These are phyloP conservation scores for Trichoderma sp. DNA, from an alignment of 2,329 filamentous ascomycete genomes.

Conservation along the genomic window DNA sequence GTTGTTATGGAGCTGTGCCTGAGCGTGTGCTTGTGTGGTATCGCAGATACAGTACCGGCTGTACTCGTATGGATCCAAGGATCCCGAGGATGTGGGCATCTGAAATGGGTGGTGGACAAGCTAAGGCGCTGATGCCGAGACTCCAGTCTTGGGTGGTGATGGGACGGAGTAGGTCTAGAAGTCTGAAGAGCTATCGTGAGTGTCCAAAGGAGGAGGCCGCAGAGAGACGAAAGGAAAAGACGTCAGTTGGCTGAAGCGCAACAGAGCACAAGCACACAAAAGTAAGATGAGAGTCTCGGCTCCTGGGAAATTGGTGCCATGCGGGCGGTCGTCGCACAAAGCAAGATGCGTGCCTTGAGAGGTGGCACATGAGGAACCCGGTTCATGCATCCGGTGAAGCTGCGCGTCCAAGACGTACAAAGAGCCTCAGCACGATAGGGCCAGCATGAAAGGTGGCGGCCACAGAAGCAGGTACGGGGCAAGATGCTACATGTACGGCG, in stretches of 20 bases:
- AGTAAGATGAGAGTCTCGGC: conserved; percentile 3
- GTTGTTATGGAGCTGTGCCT: not conserved
- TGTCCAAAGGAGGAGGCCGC: not conserved
- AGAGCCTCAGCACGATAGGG: conserved; percentile 2
- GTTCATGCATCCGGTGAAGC: conserved; percentile 27
- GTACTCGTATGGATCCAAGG: no score
- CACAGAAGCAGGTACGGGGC: no score
- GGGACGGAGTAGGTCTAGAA: no score
- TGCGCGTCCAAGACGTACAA: conserved; percentile 13
- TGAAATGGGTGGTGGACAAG: conserved; percentile 1
- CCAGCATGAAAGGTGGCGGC: not conserved
- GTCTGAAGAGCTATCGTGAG: no score
- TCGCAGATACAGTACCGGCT: no score
- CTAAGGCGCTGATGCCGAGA: not conserved
- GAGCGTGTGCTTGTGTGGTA: not conserved
- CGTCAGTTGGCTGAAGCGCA: no score
- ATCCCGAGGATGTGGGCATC: not conserved
- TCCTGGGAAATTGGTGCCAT: conserved; percentile 24
- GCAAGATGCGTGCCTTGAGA: not conserved
- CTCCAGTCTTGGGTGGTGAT: no score
- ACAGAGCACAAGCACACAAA: not conserved
- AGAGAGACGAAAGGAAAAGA: not conserved
- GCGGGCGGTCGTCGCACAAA: conserved; percentile 7
- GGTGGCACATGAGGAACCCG: conserved; percentile 11
- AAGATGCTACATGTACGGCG: no score